Conservation (phyloP, 305 asterid genomes). For the Fraxinus paxiana region DNA sequence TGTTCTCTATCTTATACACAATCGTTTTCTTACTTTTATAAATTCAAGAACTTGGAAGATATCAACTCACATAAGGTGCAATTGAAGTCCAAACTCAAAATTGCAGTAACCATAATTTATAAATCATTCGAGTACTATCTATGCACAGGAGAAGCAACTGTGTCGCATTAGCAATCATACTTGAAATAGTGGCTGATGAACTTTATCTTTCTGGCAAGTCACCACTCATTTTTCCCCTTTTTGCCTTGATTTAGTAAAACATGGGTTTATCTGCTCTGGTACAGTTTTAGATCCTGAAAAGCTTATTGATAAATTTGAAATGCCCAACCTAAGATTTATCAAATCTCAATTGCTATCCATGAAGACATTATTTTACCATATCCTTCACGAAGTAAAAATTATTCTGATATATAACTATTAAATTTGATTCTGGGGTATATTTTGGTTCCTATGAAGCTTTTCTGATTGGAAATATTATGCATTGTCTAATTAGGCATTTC, state of each 20-base stretch:
- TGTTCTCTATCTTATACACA: not conserved
- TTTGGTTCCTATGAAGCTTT: not conserved
- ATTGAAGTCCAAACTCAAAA: not conserved
- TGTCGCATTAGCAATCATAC: not conserved
- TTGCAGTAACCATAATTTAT: not conserved
- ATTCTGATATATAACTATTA: not conserved
- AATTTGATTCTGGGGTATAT: not conserved
- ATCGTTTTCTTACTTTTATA: no score
- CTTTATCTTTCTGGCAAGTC: not conserved
- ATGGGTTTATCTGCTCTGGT: not conserved
- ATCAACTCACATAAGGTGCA: not conserved
- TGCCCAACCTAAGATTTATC: not conserved
- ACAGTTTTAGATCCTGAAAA: not conserved
- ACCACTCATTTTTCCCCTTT: not conserved
- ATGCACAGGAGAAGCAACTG: not conserved
- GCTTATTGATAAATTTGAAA: not conserved
- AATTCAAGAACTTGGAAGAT: not conserved
- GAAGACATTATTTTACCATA: not conserved
- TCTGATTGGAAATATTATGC: not conserved
- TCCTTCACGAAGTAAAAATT: not conserved
- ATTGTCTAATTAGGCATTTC: conserved; percentile 39
- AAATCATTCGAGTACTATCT: not conserved
- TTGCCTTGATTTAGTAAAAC: not conserved
- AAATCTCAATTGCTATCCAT: not conserved
- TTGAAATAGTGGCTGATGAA: not conserved